Conservation (phyloP, 441 rosid genomes). For the Theobroma grandiflorum region DNA sequence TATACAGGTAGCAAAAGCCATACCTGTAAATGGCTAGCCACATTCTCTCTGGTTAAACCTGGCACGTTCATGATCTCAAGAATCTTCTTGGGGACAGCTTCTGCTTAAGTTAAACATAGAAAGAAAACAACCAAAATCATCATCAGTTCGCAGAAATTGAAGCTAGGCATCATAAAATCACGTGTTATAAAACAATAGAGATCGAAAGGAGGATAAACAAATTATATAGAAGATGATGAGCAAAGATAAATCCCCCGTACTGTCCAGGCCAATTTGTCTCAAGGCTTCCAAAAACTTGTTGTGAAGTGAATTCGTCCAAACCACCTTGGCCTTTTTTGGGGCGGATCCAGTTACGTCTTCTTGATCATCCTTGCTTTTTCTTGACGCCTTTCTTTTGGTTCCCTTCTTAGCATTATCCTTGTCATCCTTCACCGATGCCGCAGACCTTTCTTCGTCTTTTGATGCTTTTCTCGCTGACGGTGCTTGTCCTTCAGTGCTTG, state of each 20-base stretch:
- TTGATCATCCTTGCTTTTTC: constrained; percentile 27
- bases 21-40: constrained; percentile 95
- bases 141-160: background rate
- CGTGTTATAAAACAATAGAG: background rate
- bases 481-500: constrained; percentile 24
- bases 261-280: constrained; percentile 60
- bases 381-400: constrained; percentile 23
- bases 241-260: constrained; percentile 46
- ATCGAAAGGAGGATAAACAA: background rate
- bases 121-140: background rate
- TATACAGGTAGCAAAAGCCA: background rate
- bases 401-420: background rate
- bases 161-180: background rate
- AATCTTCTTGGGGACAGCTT: constrained; percentile 82
- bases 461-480: constrained; percentile 11
- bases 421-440: background rate
- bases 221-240: background rate
- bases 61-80: constrained; percentile 74
- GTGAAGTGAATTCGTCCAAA: constrained; percentile 72
- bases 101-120: constrained; percentile 39
- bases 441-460: constrained; percentile 3
- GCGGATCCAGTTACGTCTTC: constrained; percentile 34
- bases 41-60: constrained; percentile 74
- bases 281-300: constrained; percentile 69
- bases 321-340: constrained; percentile 63